Evolutionary conservation across 768 basidiomycete genomes (phyloP), one percentile per base, ranked within the genome.

Genomic region (Lactarius evosmus): DNA sequence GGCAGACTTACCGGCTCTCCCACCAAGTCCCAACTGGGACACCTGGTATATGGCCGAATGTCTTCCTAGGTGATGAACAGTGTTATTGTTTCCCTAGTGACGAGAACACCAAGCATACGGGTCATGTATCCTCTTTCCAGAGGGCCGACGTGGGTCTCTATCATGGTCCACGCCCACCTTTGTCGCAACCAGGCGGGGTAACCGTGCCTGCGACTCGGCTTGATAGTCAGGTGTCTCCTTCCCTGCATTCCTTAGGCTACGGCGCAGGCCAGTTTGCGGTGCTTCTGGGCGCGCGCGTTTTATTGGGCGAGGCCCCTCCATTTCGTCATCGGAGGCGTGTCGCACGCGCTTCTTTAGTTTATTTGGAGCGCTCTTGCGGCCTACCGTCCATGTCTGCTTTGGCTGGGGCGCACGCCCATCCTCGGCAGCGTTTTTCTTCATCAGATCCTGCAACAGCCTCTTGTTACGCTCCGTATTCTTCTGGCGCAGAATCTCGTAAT

Each of bases 1-100:
- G 51, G 25, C 2, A 67, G 11, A 69, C 83, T 61, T 75, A 79
- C 77, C 93, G 78, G 6, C 80, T 83, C 60, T 84, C 81, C 92
- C 93, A 97, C 87, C 89, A 91, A 29, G 86, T 86, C 2, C 93
- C 93, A 17, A 94, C 85, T 29, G 80, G 78, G 22, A 96, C 74
- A 2, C 83, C 91, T 7, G 93, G 92, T 61, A 97, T 95, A 36
- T 79, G 69, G 0, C 95, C 95, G 73, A 85, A 95, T 2, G 76
- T 81, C 76, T 93, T 95, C 12, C 90, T 92, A 58, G 14, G 22
- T 30, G 60, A 29, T 4, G 30, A 30, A 55, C 22, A 29, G 50
- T 25, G 33, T 60, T 22, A 69, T 29, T 49, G 16, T 33, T 50
- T 33, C 33, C 36, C 33, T 29, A 27, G 14, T 60, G 22, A 22